Base-by-base conservation (phyloP, 1,139 yeast species). In the Hemisphaericaspora lyxosophila region DNA sequence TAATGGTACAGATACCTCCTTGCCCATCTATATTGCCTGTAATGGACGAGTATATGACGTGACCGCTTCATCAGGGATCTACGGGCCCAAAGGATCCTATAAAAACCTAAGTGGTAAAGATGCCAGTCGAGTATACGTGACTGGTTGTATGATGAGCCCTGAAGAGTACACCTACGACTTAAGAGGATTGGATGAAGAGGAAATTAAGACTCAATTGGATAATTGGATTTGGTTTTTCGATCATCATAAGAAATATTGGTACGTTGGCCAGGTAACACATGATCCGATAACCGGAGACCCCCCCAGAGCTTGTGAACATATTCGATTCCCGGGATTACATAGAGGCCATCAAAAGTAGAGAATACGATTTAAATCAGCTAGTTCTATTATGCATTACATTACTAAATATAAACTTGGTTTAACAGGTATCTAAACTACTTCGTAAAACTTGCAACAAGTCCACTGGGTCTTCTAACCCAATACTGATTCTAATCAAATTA, bases 401-500 rank as follows among this genome's bases (percentile, higher is more conserved):
- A 20, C 11, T 3, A 8, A 20, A 8, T 20, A 20, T 3, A 20
- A 20, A 20, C 3, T 11, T 15, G 11, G 8, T n/a, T 20, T 15
- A 7, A 26, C 31, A 33, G 6, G 16, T 13, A 34, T 82, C 82
- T 60, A 85, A 64, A 15, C 86, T 82, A 22, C 63, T 64, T 41
- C 69, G 62, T 53, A 87, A 70, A n/a, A 80, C 75, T 7, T 67
- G 74, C 36, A 82, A 55, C 46, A 85, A 67, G 26, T 73, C 76
- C 2, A 67, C 68, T 24, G 70, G 66, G 35, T 79, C 82, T 55
- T 85, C 94, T 42, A 84, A 65, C 0, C 98, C 98, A 39, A 92
- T 80, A 55, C 96, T 85, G 40, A 92, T 75, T 55, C 98, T 74
- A 33, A 92, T 80, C 50, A 92, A 67, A 52, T 84, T 75, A 46